A percentile compares a stretch with the other conserved stretches of the same genome.
Evolutionary conservation across 495 filamentous ascomycete genomes (phyloP).

Genomic region (Evernia prunastri): DNA sequence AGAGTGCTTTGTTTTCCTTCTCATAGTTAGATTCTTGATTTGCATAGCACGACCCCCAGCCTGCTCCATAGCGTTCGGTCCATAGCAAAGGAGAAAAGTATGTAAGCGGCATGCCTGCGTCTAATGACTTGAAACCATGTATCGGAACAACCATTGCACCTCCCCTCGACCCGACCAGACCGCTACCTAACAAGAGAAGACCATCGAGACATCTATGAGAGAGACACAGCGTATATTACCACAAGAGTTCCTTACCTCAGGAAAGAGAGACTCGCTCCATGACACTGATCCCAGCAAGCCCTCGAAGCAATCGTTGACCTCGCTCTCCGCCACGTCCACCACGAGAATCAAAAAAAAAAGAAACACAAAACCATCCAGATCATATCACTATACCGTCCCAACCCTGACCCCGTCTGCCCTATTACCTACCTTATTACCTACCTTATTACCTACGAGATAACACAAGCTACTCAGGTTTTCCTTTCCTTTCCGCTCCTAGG

Average conservation of each 20-base stretch:
- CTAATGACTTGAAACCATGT: neutral
- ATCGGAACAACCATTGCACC: too few relatives aligned
- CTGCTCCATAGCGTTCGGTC: neutral
- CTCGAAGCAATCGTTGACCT: slow-evolving; percentile 5
- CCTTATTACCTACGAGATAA: neutral
- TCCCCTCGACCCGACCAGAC: too few relatives aligned
- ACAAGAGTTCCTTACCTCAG: too few relatives aligned
- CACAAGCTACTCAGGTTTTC: neutral
- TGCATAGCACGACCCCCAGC: too few relatives aligned
- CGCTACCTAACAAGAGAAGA: too few relatives aligned
- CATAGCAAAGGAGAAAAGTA: too few relatives aligned
- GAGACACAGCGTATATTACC: too few relatives aligned
- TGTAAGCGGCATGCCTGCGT: neutral
- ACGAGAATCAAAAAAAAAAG: slow-evolving; percentile 6
- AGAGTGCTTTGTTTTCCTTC: too few relatives aligned
- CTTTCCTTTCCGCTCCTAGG: neutral
- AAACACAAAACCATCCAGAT: neutral
- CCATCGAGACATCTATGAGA: too few relatives aligned
- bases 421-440: neutral
- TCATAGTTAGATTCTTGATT: too few relatives aligned
- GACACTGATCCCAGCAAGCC: slow-evolving; percentile 8
- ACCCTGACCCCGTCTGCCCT: neutral
- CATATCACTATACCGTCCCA: neutral
- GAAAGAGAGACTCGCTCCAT: too few relatives aligned
- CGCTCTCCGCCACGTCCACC: too few relatives aligned